Conservation (phyloP, 108 stramenopile species). For the Thalassiosira profunda region DNA sequence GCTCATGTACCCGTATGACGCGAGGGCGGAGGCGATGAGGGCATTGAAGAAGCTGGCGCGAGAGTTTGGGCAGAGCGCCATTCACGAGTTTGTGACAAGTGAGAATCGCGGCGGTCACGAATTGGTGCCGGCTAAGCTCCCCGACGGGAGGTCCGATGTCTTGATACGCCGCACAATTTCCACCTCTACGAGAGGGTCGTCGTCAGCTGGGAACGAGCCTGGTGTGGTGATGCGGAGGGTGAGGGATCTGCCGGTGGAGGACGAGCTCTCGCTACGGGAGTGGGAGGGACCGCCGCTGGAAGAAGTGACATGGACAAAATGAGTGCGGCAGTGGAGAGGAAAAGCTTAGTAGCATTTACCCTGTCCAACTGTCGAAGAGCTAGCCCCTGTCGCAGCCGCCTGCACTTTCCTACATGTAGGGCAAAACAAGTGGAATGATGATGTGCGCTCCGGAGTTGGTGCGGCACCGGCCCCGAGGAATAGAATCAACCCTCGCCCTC, state of each 20-base stretch:
- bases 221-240: slow-evolving; percentile 40
- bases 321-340: too few species aligned
- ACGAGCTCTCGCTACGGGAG: slow-evolving; percentile 47
- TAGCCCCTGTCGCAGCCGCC: too few species aligned
- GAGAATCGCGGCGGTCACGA: too few species aligned
- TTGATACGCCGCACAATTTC: slow-evolving; percentile 41
- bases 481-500: too few species aligned
- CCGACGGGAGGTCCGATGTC: slow-evolving; percentile 26
- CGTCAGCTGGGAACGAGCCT: not conserved
- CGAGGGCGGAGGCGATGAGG: slow-evolving; percentile 13
- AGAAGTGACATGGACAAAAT: slow-evolving; percentile 18
- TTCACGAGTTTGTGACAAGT: slow-evolving; percentile 42
- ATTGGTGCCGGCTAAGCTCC: slow-evolving; percentile 18
- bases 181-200: not conserved
- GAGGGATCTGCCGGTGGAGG: slow-evolving; percentile 39
- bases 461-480: too few species aligned
- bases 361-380: too few species aligned
- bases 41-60: slow-evolving; percentile 28
- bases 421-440: too few species aligned
- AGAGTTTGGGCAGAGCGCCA: slow-evolving; percentile 22
- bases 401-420: too few species aligned
- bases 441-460: too few species aligned
- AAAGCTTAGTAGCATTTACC: too few species aligned
- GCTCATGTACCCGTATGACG: slow-evolving; percentile 18
- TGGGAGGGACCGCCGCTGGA: slow-evolving; percentile 41